Percentiles rank a stretch among this genome's conserved stretches.
Evolutionary conservation across 208 protist species (phyloP).

Genomic region (Leishmania tarentolae): DNA sequence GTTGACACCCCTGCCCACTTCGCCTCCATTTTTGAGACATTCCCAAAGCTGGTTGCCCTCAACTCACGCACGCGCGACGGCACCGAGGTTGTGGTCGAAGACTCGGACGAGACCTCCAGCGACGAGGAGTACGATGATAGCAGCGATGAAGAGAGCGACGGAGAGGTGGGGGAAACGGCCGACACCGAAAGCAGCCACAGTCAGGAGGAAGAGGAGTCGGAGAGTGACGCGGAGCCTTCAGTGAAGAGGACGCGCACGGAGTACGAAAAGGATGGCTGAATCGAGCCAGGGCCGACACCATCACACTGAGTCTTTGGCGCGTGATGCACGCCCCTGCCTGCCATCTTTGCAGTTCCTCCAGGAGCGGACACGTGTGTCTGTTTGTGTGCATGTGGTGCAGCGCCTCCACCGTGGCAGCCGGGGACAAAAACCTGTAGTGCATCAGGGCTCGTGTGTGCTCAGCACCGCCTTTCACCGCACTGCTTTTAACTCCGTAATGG

Average conservation of each 20-base stretch:
- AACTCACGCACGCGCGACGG: slow-evolving; percentile 59
- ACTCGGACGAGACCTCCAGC: slow-evolving; percentile 35
- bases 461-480: neutral
- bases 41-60: slow-evolving; percentile 52
- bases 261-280: neutral
- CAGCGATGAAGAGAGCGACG: slow-evolving; percentile 3
- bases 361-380: neutral
- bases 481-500: neutral
- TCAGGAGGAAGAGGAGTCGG: slow-evolving; percentile 13
- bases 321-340: neutral
- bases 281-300: no score
- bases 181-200: neutral
- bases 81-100: slow-evolving; percentile 46
- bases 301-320: no score
- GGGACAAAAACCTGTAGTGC: neutral
- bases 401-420: neutral
- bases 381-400: neutral
- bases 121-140: slow-evolving; percentile 31
- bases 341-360: neutral
- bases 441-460: neutral
- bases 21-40: slow-evolving; percentile 50
- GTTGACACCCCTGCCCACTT: slow-evolving; percentile 54
- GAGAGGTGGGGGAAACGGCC: neutral
- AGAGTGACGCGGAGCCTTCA: slow-evolving; percentile 17
- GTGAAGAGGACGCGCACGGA: slow-evolving; percentile 34